Percentiles rank a stretch among this genome's conserved stretches.
These are phyloP conservation scores for Paraglomus brasilianum DNA, from an alignment of 192 early-diverging fungal species.

Conservation along the genomic window DNA sequence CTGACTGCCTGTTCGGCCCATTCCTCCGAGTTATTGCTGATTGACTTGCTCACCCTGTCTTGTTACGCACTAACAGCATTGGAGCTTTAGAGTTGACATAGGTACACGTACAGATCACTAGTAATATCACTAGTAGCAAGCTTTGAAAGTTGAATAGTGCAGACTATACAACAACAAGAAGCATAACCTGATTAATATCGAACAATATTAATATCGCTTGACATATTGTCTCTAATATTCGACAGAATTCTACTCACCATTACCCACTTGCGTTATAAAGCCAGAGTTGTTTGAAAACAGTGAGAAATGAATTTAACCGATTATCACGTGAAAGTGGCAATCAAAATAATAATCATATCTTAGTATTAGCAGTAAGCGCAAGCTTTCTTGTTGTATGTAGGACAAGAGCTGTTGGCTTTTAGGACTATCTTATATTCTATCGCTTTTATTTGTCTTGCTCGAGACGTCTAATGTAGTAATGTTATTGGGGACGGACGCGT, in stretches of 20 bases:
- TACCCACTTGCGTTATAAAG: background rate
- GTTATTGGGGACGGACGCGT: no score
- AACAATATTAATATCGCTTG: background rate
- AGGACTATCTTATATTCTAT: no score
- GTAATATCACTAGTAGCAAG: constrained; percentile 84
- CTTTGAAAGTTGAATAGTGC: constrained; percentile 97
- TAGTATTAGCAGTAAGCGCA: no score
- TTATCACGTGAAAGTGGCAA: no score
- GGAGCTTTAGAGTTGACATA: constrained; percentile 90
- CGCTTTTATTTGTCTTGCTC: no score
- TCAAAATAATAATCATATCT: no score
- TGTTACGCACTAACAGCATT: constrained; percentile 81
- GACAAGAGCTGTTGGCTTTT: no score
- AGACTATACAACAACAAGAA: constrained; percentile 55
- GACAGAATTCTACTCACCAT: background rate
- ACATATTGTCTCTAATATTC: background rate
- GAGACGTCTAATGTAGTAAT: no score
- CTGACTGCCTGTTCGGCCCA: background rate
- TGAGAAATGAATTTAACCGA: no score
- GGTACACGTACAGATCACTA: constrained; percentile 96
- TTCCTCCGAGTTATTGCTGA: background rate
- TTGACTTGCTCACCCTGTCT: constrained; percentile 60
- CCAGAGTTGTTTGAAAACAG: background rate
- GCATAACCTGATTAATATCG: background rate
- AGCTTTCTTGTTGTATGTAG: no score